Base-by-base conservation (phyloP, 345 rosid genomes). In the Salix dunnii region DNA sequence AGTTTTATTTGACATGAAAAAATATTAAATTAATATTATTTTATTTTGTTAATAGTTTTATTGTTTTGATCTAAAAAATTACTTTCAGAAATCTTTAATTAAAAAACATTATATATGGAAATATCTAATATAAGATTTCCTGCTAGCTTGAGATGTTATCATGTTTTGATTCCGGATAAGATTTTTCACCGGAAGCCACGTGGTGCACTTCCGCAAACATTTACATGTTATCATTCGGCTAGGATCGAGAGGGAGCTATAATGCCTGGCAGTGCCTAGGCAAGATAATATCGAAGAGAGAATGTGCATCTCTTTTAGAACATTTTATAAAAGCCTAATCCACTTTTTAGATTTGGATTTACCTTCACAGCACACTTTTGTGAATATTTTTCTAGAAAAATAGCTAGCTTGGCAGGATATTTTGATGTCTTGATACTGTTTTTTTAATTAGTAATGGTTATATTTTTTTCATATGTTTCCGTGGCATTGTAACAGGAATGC, bases 141-240 rank as follows among this genome's bases (percentile, higher is more conserved):
- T 9, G 13, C 13, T 48, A 31, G 17, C 14, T 2, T 0, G 63
- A 20, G 74, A 71, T 20, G 53, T 28, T 48, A 35, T 28, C 0
- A 30, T 30, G 40, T 6, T 6, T 10, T 71, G 17, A 36, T 7
- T 49, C 25, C 42, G 65, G 85, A 78, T 76, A 30, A 62, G 80
- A 71, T 63, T 28, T 42, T 71, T 21, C 51, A 58, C 4, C 33
- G 62, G 21, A 11, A 21, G 80, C 76, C 80, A 82, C 82, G 85
- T 82, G 82, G 75, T 27, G 46, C 38, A 51, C 73, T 25, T n/a
- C 58, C 53, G 16, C 0, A 10, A 68, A 18, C 58, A 74, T 4
- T 62, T 5, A 6, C 20, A 16, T 38, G 28, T 6, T 36, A 14
- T 38, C 35, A 33, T 9, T 8, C 43, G 72, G 72, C 78, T 20